Evolutionary conservation across 495 filamentous ascomycete species (phyloP), one percentile per base, ranked within the genome.

Genomic region (Aspergillus avenaceus): DNA sequence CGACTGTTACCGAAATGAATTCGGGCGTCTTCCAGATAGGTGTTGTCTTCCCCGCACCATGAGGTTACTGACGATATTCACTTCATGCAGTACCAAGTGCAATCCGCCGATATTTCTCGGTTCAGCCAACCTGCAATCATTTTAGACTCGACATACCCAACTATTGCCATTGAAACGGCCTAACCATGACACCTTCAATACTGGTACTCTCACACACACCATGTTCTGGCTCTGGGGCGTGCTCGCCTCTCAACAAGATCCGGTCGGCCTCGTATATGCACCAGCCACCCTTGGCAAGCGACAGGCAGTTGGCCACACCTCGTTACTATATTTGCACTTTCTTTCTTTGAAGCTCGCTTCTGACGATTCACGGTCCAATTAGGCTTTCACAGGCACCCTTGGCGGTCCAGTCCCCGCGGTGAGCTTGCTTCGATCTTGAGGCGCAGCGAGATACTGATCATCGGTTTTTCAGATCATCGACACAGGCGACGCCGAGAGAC

Each of bases 401-500:
- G 54, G 54, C 21, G 49, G 45, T 16, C 6, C 40, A 23, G 45
- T 45, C 7, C 54, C 50, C 18, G 41, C 24, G n/a, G 54, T 53
- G 36, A 44, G 53, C 31, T 47, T 22, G 12, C 9, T 24, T 21
- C 32, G 8, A 9, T 9, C 21, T 18, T 19, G 8, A 14, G 13
- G 27, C 32, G 11, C 14, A 21, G 4, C 31, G 11, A 18, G 6
- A 47, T 22, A 21, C 28, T 53, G 27, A 47, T 47, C 4, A 19
- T 32, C 26, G 34, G 13, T 41, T 24, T 45, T n/a, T n/a, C n/a
- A 58, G 55, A 29, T 58, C 16, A 68, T 54, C 8, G 57, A 66
- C 38, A 71, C 72, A 0, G 64, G 56, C 1, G 64, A 75, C 44
- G 41, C 62, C 9, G 47, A 58, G 28, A 53, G 69, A 24, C 74